Conservation (phyloP, 2,329 filamentous ascomycete genomes). For the Bimuria novae-zelandiae region DNA sequence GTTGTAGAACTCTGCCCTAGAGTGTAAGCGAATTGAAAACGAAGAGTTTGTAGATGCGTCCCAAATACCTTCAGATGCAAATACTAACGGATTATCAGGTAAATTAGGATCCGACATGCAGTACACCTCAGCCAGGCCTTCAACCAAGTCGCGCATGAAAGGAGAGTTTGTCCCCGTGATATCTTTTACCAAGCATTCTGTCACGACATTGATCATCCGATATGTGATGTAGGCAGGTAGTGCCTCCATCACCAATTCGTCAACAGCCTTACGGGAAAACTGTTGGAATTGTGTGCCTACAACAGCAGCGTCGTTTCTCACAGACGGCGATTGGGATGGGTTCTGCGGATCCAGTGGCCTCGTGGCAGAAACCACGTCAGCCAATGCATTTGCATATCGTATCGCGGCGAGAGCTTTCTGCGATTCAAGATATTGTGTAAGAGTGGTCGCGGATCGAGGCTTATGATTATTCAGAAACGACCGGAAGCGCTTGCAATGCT, state of each 20-base stretch:
- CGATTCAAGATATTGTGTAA: slow-evolving; percentile 71
- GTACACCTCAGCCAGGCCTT: slow-evolving; percentile 74
- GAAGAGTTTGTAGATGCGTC: not conserved
- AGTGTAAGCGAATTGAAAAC: not conserved
- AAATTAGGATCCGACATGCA: slow-evolving; percentile 73
- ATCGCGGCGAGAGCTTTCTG: slow-evolving; percentile 71
- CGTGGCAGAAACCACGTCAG: slow-evolving; percentile 57
- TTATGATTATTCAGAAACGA: slow-evolving; percentile 64
- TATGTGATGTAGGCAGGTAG: slow-evolving; percentile 71
- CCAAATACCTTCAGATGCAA: slow-evolving; percentile 68
- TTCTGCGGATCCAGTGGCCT: slow-evolving; percentile 43
- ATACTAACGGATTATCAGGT: slow-evolving; percentile 73
- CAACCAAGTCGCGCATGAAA: slow-evolving; percentile 66
- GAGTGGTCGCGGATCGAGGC: slow-evolving; percentile 63
- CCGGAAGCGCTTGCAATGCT: slow-evolving; percentile 65
- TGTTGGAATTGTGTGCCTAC: slow-evolving; percentile 61
- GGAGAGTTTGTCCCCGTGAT: slow-evolving; percentile 67
- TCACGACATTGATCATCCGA: slow-evolving; percentile 68
- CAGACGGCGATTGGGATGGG: slow-evolving; percentile 16
- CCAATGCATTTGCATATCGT: slow-evolving; percentile 69
- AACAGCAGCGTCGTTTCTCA: slow-evolving; percentile 45
- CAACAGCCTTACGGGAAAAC: slow-evolving; percentile 64
- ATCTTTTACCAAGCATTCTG: slow-evolving; percentile 65
- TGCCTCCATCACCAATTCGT: slow-evolving; percentile 66
- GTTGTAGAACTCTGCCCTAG: slow-evolving; percentile 64